Evolutionary conservation across 1,284 basidiomycete genomes (phyloP), one percentile per base, ranked within the genome.

Genomic region (Rhodotorula mucilaginosa): DNA sequence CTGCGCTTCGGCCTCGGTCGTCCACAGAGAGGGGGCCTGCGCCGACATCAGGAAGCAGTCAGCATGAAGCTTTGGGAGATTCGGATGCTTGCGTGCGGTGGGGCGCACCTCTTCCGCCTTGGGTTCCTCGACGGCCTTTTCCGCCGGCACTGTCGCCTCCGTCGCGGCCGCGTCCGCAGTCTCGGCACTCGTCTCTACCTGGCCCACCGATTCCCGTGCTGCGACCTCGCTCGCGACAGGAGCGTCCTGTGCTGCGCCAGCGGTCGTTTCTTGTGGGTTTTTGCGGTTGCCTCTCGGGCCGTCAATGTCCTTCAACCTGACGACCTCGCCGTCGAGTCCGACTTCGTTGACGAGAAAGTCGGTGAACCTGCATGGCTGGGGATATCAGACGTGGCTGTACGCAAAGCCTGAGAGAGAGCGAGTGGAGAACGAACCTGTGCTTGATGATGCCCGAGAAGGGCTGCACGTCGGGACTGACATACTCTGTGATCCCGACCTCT

Each of bases 341-440:
- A 97, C 89, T 82, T 97, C 94, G 79, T 87, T 90, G 39, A 97
- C 94, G 74, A 97, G 79, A 80, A 97, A 97, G 82, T 97, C 94
- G 52, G 93, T 94, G 80, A 97, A 97, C 78, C 94, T 96, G 65
- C 74, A n/a, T 29, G 49, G 4, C 16, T 15, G n/a, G 21, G 23
- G 15, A 7, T 18, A 48, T 68, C n/a, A 39, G 57, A 44, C 48
- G 23, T 23, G 8, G 64, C 26, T 52, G 18, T 34, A 18, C 54
- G 10, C 52, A 10, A 10, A 10, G 13, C 31, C 31, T 39, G 46
- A 23, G 51, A 26, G 51, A 26, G 46, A 19, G 58, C 16, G 58
- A 39, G 29, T 13, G 26, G 51, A 16, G 1, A 8, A 76, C 84
- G 72, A 72, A 93, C 93, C 93, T 85, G 82, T 97, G 93, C 82